Base-by-base conservation (phyloP, 352 stramenopile species). In the Aphanomyces invadans region DNA sequence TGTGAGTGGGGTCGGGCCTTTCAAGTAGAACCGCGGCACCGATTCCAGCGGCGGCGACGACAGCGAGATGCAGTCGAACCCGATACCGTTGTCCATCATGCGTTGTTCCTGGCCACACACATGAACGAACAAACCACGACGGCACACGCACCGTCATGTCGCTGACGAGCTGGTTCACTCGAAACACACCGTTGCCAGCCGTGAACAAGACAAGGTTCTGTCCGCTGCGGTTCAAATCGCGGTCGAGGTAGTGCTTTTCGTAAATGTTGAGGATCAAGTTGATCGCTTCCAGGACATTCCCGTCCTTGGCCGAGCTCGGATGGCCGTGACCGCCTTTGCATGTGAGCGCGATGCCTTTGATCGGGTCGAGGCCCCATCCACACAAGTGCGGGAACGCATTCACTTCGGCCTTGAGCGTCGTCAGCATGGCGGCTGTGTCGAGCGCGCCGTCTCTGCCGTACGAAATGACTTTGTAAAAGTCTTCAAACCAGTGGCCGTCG, bases 41-140 rank as follows among this genome's bases (percentile, higher is more conserved):
- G 98, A 97, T 76, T 99, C 96, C 7, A 99, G 74, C 31, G 97
- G 97, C 11, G 95, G 96, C 28, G 97, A 87, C 2, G 92, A 87
- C 12, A 77, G 96, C 32, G 91, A 98, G 32, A 99, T 87, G 73
- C 99, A 92, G 74, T 99, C 97, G 67, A 98, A 98, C 36, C 97
- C 97, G 68, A 99, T 98, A 46, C 96, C 97, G 74, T 98, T 97
- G 71, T 99, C 97, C 96, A 99, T 98, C 96, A 99, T 99, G 31
- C 97, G 82, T 78, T 99, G 96, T 68, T 98, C 98, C 46, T 54
- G 1, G 0, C n/a, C n/a, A n/a, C n/a, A n/a, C n/a, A n/a, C n/a
- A n/a, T n/a, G n/a, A n/a, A n/a, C n/a, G n/a, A n/a, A n/a, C n/a
- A n/a, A n/a, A n/a, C n/a, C n/a, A n/a, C n/a, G n/a, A n/a, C n/a